Conservation (phyloP, 164 flowering plant genomes). For the Berberis vulgaris region DNA sequence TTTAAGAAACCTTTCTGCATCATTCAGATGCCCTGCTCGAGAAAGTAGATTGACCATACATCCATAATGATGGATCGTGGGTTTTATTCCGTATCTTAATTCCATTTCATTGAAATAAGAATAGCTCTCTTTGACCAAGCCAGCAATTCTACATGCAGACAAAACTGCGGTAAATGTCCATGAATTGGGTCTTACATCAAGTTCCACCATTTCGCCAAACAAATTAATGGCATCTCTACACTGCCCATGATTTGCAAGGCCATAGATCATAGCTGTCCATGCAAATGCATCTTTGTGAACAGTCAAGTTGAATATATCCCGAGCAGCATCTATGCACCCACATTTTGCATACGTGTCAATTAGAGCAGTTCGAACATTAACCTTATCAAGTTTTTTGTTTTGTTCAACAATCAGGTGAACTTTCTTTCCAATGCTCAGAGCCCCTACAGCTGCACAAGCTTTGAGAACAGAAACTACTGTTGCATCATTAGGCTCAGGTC, state of each 20-base stretch:
- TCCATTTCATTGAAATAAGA: slow-evolving; percentile 23
- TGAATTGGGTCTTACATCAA: slow-evolving; percentile 26
- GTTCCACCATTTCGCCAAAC: slow-evolving; percentile 24
- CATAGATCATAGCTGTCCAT: slow-evolving; percentile 48
- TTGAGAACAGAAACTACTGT: slow-evolving; percentile 33
- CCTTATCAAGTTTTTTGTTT: slow-evolving; percentile 10
- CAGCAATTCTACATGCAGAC: slow-evolving; percentile 43
- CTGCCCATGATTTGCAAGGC: slow-evolving; percentile 37
- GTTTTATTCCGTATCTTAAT: slow-evolving; percentile 22
- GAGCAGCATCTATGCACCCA: slow-evolving; percentile 33
- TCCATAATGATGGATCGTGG: slow-evolving; percentile 44
- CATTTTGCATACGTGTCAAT: slow-evolving; percentile 48
- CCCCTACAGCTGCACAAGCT: slow-evolving; percentile 41
- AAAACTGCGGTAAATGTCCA: slow-evolving; percentile 39
- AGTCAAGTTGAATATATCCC: slow-evolving; percentile 20
- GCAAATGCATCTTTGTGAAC: slow-evolving; percentile 21
- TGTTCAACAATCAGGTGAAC: slow-evolving; percentile 22
- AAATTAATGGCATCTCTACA: slow-evolving; percentile 26
- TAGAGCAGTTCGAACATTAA: slow-evolving; percentile 32
- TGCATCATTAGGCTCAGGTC: slow-evolving; percentile 34
- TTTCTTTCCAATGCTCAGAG: slow-evolving; percentile 26
- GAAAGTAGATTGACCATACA: slow-evolving; percentile 43
- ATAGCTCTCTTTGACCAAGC: slow-evolving; percentile 25
- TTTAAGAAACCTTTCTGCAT: slow-evolving; percentile 37
- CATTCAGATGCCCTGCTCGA: slow-evolving; percentile 30